These are phyloP conservation scores for Candida fluviatilis DNA, from an alignment of 805 yeast species.

Conservation along the genomic window DNA sequence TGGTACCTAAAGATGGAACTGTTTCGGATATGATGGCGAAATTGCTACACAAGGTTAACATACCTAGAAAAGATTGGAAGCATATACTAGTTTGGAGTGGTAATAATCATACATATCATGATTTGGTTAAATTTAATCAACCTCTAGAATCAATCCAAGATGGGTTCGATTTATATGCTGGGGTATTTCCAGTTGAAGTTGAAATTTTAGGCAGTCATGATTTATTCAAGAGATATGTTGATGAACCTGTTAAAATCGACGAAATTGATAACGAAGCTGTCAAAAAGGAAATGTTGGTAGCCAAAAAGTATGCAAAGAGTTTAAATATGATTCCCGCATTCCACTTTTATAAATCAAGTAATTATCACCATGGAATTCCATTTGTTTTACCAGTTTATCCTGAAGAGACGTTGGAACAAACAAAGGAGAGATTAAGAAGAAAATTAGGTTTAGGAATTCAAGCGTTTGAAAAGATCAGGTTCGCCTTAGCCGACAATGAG, in stretches of 20 bases:
- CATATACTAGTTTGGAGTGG: conserved; percentile 58
- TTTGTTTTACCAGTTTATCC: conserved; percentile 71
- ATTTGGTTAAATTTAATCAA: conserved; percentile 33
- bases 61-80: conserved; percentile 44
- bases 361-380: conserved; percentile 75
- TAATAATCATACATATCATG: conserved; percentile 33
- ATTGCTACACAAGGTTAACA: conserved; percentile 50
- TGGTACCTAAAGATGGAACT: conserved; percentile 60
- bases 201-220: conserved; percentile 34
- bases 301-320: conserved; percentile 22
- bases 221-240: conserved; percentile 22
- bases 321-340: conserved; percentile 57
- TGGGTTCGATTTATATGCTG: conserved; percentile 35
- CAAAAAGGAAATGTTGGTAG: conserved; percentile 19
- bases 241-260: conserved; percentile 15
- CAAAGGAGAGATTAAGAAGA: conserved; percentile 63
- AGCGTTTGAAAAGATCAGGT: conserved; percentile 71
- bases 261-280: conserved; percentile 23
- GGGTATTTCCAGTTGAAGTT: conserved; percentile 41
- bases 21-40: conserved; percentile 50
- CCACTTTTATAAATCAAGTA: conserved; percentile 72
- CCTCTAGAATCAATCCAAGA: conserved; percentile 32
- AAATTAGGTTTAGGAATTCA: conserved; percentile 73
- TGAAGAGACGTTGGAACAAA: conserved; percentile 58
- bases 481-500: conserved; percentile 49